Percentiles rank a stretch among this genome's conserved stretches.
Evolutionary conservation across 2,329 filamentous ascomycete species (phyloP).

Genomic region (Neurospora sp.): DNA sequence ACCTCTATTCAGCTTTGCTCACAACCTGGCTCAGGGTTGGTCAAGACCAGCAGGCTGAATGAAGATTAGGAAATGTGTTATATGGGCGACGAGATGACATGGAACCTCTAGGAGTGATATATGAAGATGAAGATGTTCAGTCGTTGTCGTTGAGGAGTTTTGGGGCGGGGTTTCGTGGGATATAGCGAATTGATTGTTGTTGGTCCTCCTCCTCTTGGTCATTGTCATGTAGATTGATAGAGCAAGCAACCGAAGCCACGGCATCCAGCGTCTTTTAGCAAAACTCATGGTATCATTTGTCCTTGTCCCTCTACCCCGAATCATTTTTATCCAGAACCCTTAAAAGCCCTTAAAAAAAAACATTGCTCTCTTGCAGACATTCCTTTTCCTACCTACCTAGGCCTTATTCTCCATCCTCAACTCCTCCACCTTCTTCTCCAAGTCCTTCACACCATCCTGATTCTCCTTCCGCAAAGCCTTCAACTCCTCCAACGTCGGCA

Average conservation of each 20-base stretch:
- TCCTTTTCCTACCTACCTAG: neutral
- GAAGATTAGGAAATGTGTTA: too few relatives aligned
- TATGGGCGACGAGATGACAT: too few relatives aligned
- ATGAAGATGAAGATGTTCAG: too few relatives aligned
- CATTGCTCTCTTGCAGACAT: neutral
- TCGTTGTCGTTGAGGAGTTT: too few relatives aligned
- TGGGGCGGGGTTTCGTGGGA: neutral
- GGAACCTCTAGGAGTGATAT: too few relatives aligned
- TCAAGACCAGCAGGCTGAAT: too few relatives aligned
- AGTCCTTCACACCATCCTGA: neutral
- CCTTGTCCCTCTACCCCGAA: neutral
- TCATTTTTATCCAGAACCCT: neutral
- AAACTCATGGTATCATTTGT: neutral
- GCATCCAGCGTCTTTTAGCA: neutral
- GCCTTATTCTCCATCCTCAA: neutral
- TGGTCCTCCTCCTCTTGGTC: neutral
- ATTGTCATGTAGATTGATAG: neutral
- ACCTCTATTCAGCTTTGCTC: too few relatives aligned
- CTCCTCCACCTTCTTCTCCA: neutral
- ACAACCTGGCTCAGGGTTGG: too few relatives aligned
- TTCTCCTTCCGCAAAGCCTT: constrained; percentile 36
- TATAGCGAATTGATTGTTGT: neutral
- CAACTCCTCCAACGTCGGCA: constrained; percentile 46
- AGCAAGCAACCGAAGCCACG: neutral
- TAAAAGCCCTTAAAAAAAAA: neutral